Evolutionary conservation across 345 rosid species (phyloP).

Genomic region (Erysimum cheiranthoides): DNA sequence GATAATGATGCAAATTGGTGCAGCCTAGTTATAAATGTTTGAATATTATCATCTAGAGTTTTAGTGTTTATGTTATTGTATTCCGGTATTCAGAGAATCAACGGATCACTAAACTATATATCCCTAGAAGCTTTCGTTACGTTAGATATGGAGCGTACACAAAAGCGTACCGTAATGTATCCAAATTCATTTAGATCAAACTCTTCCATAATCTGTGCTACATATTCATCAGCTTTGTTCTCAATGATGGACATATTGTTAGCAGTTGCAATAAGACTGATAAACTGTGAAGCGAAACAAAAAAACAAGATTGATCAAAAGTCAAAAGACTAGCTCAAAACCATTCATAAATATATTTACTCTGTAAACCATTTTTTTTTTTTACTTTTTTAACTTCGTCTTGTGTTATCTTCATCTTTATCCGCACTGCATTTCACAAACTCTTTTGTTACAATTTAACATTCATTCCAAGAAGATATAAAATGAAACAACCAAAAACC

Average conservation of each 20-base stretch:
- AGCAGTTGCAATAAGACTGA: constrained; percentile 64
- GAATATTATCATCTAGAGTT: not conserved
- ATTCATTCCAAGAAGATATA: not conserved
- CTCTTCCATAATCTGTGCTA: constrained; percentile 73
- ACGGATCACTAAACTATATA: no score
- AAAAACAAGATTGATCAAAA: not conserved
- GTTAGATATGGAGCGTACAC: constrained; percentile 41
- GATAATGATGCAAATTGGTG: not conserved
- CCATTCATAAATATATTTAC: constrained; percentile 32
- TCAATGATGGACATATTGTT: constrained; percentile 58
- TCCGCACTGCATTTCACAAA: constrained; percentile 57
- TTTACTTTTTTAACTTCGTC: constrained; percentile 65
- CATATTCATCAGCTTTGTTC: constrained; percentile 63
- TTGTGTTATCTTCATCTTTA: constrained; percentile 66
- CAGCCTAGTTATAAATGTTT: not conserved
- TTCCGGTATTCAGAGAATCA: no score
- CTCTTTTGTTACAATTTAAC: not conserved
- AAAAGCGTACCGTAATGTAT: constrained; percentile 47
- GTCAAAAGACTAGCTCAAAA: not conserved
- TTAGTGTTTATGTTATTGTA: no score
- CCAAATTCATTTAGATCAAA: constrained; percentile 61
- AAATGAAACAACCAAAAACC: constrained; percentile 24
- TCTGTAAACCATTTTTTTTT: constrained; percentile 42
- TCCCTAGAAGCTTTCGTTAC: no score
- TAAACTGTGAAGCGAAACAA: constrained; percentile 48